Evolutionary conservation across 2,329 filamentous ascomycete species (phyloP).

Genomic region (Xylaria sp.): DNA sequence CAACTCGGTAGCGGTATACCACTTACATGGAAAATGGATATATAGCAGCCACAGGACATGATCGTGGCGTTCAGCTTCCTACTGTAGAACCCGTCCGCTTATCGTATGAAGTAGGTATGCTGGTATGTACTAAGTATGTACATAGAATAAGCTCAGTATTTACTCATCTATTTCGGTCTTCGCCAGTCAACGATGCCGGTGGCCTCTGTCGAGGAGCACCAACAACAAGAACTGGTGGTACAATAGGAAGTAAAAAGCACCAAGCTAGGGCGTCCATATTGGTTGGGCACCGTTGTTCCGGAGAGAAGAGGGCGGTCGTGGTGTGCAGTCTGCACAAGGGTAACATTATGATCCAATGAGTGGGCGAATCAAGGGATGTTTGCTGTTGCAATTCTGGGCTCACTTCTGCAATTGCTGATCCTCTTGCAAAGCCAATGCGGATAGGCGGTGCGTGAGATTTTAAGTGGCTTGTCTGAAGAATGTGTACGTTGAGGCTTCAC

Average conservation of each 20-base stretch:
- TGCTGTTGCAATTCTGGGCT: not conserved
- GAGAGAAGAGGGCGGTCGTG: slow-evolving; percentile 19
- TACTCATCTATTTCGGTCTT: not conserved
- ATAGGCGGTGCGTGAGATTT: not conserved
- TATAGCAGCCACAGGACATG: not conserved
- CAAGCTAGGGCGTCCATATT: not conserved
- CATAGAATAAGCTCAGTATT: not conserved
- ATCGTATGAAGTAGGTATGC: not conserved
- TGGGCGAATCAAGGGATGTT: not conserved
- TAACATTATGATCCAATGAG: slow-evolving; percentile 2
- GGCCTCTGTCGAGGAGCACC: slow-evolving; percentile 1
- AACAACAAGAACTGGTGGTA: not conserved
- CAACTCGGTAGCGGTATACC: slow-evolving; percentile 1
- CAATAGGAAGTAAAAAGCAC: not conserved
- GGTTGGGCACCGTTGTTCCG: slow-evolving; percentile 13
- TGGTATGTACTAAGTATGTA: not conserved
- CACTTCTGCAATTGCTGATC: not conserved
- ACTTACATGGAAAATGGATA: not conserved
- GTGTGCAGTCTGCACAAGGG: not conserved
- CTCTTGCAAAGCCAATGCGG: slow-evolving; percentile 9
- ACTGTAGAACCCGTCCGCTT: not conserved
- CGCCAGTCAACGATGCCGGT: slow-evolving; percentile 4
- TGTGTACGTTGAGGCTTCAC: not conserved
- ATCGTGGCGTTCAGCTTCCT: slow-evolving; percentile 1
- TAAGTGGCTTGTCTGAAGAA: not conserved